Percentiles rank a stretch among this genome's conserved stretches.
Conservation (phyloP, 176 grass and related monocot species). For the Dactylis glomerata region DNA sequence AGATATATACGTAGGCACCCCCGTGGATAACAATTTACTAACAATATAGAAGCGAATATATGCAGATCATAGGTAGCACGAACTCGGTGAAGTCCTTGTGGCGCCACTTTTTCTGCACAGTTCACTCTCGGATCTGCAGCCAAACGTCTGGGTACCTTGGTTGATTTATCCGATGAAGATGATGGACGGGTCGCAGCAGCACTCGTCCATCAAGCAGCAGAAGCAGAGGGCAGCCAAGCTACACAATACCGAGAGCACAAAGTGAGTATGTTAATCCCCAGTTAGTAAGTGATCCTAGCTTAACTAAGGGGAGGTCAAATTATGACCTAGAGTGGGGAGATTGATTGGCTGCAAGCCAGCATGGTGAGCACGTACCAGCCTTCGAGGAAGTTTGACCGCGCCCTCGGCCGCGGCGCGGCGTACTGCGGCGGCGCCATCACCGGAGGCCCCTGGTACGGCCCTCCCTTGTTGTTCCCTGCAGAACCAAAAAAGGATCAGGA, state of each 20-base stretch:
- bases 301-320: too few relatives aligned
- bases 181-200: constrained; percentile 75
- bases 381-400: constrained; percentile 52
- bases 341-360: too few relatives aligned
- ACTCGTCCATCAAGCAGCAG: constrained; percentile 73
- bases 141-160: not conserved
- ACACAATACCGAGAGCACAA: not conserved
- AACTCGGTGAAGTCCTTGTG: not conserved
- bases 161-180: constrained; percentile 31
- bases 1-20: not conserved
- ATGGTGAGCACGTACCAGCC: constrained; percentile 51
- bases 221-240: constrained; percentile 75
- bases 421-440: constrained; percentile 94
- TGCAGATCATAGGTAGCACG: not conserved
- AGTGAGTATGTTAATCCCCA: not conserved
- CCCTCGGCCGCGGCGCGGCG: constrained; percentile 44
- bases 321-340: too few relatives aligned
- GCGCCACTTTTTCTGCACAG: not conserved
- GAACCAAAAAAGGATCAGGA: not conserved
- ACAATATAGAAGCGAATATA: not conserved
- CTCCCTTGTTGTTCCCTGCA: constrained; percentile 41
- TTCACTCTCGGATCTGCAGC: not conserved
- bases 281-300: too few relatives aligned
- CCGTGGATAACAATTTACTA: not conserved
- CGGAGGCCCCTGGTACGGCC: constrained; percentile 79